phyloP scores from a whole-genome alignment of 768 basidiomycete species.

The Termitomyces sp. region DNA sequence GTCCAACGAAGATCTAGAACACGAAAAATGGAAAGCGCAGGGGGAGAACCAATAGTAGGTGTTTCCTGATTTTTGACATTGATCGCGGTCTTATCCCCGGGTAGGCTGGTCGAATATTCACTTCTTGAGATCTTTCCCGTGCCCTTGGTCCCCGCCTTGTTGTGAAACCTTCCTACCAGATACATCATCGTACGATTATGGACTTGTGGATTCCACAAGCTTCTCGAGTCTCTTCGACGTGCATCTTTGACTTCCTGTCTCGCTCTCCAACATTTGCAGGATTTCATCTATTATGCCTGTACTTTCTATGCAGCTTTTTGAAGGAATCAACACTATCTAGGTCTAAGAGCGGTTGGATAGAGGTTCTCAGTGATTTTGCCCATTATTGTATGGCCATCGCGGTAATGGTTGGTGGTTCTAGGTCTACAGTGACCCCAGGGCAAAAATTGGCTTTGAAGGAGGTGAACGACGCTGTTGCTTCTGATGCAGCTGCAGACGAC shows the following conservation, averaged over 20 bases:
- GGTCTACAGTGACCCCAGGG: conserved; percentile 22
- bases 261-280: conserved; percentile 89
- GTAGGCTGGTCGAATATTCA: conserved; percentile 85
- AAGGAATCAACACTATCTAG: conserved; percentile 70
- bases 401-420: conserved; percentile 64
- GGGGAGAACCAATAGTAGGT: conserved; percentile 76
- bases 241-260: conserved; percentile 66
- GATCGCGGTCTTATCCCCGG: conserved; percentile 2
- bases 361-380: conserved; percentile 94
- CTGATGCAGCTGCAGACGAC: conserved; percentile 14
- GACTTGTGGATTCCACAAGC: conserved; percentile 86
- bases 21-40: conserved; percentile 72
- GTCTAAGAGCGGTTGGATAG: conserved; percentile 88
- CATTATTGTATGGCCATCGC: conserved; percentile 95
- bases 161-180: conserved; percentile 86
- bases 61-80: background rate
- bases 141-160: conserved; percentile 81
- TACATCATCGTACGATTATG: conserved; percentile 94
- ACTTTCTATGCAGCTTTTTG: conserved; percentile 87
- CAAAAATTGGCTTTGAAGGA: conserved; percentile 54
- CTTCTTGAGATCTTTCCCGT: conserved; percentile 83
- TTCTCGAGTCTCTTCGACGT: conserved; percentile 87
- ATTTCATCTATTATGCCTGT: conserved; percentile 95
- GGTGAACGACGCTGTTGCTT: conserved; percentile 41
- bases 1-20: conserved; percentile 56